phyloP scores from a whole-genome alignment of 495 filamentous ascomycete species.

The Podospora didyma region DNA sequence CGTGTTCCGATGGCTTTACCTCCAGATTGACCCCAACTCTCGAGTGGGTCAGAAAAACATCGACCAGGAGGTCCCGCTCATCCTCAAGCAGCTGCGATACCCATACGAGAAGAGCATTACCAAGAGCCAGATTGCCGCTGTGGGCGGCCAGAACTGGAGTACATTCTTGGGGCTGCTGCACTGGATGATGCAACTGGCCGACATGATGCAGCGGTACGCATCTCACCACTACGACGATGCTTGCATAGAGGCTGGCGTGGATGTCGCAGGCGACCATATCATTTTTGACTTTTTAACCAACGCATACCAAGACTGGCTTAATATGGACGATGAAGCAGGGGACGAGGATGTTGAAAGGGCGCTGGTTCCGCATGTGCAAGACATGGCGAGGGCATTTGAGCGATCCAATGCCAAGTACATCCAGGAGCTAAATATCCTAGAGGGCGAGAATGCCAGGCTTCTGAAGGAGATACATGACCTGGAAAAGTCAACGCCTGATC shows the following conservation, averaged over 20 bases:
- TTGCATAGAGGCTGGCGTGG: conserved; percentile 76
- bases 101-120: conserved; percentile 91
- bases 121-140: conserved; percentile 89
- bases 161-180: conserved; percentile 90
- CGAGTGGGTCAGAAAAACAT: conserved; percentile 87
- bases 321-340: conserved; percentile 77
- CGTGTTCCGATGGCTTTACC: conserved; percentile 97
- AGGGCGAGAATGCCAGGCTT: conserved; percentile 74
- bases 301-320: conserved; percentile 91
- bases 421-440: conserved; percentile 75
- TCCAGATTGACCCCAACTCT: conserved; percentile 88
- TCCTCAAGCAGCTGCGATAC: conserved; percentile 89
- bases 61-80: conserved; percentile 86
- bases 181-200: conserved; percentile 97
- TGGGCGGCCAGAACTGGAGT: conserved; percentile 93
- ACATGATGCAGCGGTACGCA: conserved; percentile 80
- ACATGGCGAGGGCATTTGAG: conserved; percentile 89
- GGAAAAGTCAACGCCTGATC: conserved; percentile 75
- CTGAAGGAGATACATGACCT: conserved; percentile 83
- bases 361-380: conserved; percentile 77
- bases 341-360: conserved; percentile 74
- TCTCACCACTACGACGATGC: conserved; percentile 80
- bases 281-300: conserved; percentile 85
- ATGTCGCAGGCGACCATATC: conserved; percentile 83
- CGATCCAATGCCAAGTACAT: conserved; percentile 71